Base-by-base conservation (phyloP, 345 rosid species). In the Camelina laxa region DNA sequence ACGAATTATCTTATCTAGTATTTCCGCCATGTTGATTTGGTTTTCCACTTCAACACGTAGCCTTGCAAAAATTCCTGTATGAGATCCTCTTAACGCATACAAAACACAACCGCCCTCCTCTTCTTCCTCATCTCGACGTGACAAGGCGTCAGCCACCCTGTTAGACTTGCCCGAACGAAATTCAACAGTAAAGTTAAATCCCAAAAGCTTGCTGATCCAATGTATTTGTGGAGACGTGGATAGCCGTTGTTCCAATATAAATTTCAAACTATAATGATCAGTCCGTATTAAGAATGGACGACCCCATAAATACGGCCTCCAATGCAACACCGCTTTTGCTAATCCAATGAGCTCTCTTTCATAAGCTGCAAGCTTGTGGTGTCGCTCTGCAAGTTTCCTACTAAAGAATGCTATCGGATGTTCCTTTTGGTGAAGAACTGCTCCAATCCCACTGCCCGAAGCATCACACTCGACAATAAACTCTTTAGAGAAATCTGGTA, bases 341-440 rank as follows among this genome's bases (percentile, higher is more conserved):
- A 47, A 7, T 0, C 20, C 20, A 16, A 47, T 47, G 9, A 47
- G 20, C 10, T 47, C 68, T 6, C 39, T 6, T 1, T 63, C 39
- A 24, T 45, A 45, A 0, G 54, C 22, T 5, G 54, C 39, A 1
- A 64, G 7, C 3, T 31, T 48, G 3, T 16, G 14, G 1, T 65
- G 30, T 0, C 44, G 6, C 0, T 31, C 44, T 0, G 57, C 12
- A 0, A 65, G 3, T 2, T 17, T 49, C 0, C 31, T 1, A 1
- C 16, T 47, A 7, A 47, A 65, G 2, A 16, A 65, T 0, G 31
- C 27, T 0, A 31, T 17, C 0, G 44, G 57, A 7, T 33, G 27
- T 1, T 6, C n/a, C 0, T 65, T 9, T 4, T 65, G 56, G 0
- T 7, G 27, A 50, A 47, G 2, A 0, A 65, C 42, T 0, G 30